phyloP scores from a whole-genome alignment of 441 rosid species.

The Erodium chrysanthum region DNA sequence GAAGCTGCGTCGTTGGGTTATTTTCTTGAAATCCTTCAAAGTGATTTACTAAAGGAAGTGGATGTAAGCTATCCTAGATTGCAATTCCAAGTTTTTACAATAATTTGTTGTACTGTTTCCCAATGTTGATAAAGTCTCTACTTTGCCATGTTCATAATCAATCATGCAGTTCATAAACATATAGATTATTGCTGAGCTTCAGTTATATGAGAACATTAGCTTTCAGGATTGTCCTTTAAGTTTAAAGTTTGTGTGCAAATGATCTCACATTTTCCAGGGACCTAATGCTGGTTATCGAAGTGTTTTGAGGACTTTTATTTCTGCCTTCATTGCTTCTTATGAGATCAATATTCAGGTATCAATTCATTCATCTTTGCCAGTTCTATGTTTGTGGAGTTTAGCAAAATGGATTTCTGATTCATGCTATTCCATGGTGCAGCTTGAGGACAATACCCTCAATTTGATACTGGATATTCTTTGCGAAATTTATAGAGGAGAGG shows the following conservation, averaged over 20 bases:
- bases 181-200: not conserved
- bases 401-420: constrained; percentile 11
- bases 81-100: constrained; percentile 6
- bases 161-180: not conserved
- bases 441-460: constrained; percentile 51
- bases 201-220: not conserved
- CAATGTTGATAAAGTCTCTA: constrained; percentile 15
- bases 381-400: constrained; percentile 8
- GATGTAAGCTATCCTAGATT: constrained; percentile 49
- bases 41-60: constrained; percentile 53
- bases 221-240: constrained; percentile 12
- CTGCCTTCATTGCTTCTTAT: constrained; percentile 97
- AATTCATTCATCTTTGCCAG: constrained; percentile 9
- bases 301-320: constrained; percentile 78
- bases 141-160: constrained; percentile 11
- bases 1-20: constrained; percentile 65
- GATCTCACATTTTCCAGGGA: constrained; percentile 38
- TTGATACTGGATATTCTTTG: constrained; percentile 84
- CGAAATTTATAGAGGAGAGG: constrained; percentile 89
- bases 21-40: constrained; percentile 67
- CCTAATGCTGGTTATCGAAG: constrained; percentile 69
- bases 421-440: constrained; percentile 38
- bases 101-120: constrained; percentile 9
- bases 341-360: constrained; percentile 83
- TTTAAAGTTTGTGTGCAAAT: constrained; percentile 5